Evolutionary conservation across 116 monocot genomes (phyloP), one percentile per base, ranked within the genome.

Genomic region (Iris pallida): DNA sequence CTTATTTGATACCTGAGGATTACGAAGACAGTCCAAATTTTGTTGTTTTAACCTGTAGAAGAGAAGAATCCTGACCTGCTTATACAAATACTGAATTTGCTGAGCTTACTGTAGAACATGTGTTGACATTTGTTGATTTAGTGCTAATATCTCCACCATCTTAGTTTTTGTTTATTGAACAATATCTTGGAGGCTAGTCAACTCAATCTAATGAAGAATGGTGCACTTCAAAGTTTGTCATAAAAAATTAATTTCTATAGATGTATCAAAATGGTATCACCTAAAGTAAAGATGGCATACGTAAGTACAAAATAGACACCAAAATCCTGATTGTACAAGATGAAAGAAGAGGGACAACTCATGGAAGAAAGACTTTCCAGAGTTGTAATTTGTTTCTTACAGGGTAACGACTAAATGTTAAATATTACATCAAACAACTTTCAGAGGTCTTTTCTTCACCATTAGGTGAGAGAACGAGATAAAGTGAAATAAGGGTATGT

Each of bases 81-180:
- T 84, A 79, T 92, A 98, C 42, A 98, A 66, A 58, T 84, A 63
- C 58, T 98, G 90, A 46, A 92, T 98, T 76, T 98, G 92, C 65
- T 92, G 85, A 67, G 98, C 83, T 56, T 98, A 93, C 53, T 98
- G 90, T 19, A 92, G 80, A 58, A 98, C 93, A 77, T 93, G 98
- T 40, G 93, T 92, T 41, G 93, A 98, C 90, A 98, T 98, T 47
- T 93, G 85, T 83, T 93, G 98, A 78, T 86, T 92, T 68, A 98
- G 48, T 43, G 90, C 88, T 51, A 93, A 98, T 84, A 98, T 88
- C 62, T 92, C 93, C 14, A 93, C 71, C 92, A 93, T 98, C 78
- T 89, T 92, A 65, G 87, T 93, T 75, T 98, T 93, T 9, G 98
- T 92, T 78, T 98, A 90, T 77, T 98, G 92, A 54, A 93, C 98